Evolutionary conservation across 768 basidiomycete species (phyloP).

Genomic region (Ramaria rubella): DNA sequence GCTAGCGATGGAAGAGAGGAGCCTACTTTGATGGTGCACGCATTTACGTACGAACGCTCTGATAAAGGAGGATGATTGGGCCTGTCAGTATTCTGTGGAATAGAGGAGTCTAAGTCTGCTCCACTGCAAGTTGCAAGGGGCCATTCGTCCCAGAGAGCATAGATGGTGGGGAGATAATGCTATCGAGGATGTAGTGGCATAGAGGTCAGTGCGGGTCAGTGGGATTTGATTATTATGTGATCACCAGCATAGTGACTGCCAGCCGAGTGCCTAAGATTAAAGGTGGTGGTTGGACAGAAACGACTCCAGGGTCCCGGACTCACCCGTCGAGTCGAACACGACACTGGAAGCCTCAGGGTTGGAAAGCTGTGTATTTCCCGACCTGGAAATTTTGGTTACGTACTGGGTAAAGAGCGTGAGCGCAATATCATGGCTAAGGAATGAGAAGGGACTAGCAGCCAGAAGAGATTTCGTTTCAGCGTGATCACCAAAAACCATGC

Average conservation of each 20-base stretch:
- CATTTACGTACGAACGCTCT: slow-evolving; percentile 57
- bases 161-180: slow-evolving; percentile 69
- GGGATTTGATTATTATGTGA: slow-evolving; percentile 17
- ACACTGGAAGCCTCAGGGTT: slow-evolving; percentile 67
- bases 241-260: slow-evolving; percentile 61
- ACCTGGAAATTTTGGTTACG: slow-evolving; percentile 40
- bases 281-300: slow-evolving; percentile 1
- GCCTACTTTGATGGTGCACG: slow-evolving; percentile 73
- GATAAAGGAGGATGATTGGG: slow-evolving; percentile 23
- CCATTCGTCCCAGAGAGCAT: slow-evolving; percentile 55
- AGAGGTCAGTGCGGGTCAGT: not conserved
- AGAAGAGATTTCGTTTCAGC: slow-evolving; percentile 18
- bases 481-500: slow-evolving; percentile 61
- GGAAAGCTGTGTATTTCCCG: slow-evolving; percentile 32
- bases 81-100: not conserved
- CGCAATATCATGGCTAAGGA: slow-evolving; percentile 17
- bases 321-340: slow-evolving; percentile 62
- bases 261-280: slow-evolving; percentile 46
- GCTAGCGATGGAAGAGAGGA: not conserved
- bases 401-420: slow-evolving; percentile 27
- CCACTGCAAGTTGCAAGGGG: slow-evolving; percentile 68
- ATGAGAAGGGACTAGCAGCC: slow-evolving; percentile 40
- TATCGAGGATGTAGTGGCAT: slow-evolving; percentile 21
- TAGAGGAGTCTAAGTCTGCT: not conserved
- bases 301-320: slow-evolving; percentile 13